These are phyloP conservation scores for Tricholoma saponaceum DNA, from an alignment of 768 basidiomycete species.

Conservation along the genomic window DNA sequence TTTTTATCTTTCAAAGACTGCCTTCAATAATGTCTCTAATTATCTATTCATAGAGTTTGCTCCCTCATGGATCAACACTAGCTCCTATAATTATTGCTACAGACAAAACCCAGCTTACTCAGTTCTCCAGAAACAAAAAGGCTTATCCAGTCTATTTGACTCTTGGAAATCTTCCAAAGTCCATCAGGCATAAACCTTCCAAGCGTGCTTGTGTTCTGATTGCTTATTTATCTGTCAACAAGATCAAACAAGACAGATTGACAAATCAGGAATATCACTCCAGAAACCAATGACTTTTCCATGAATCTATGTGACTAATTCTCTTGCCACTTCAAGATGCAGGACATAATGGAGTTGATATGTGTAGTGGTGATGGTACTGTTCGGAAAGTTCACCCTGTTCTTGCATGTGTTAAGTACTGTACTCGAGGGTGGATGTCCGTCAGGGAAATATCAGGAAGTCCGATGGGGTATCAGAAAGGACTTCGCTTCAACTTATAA, in stretches of 20 bases:
- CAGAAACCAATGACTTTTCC: no score
- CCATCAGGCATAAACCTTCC: constrained; percentile 18
- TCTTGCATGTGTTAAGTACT: background rate
- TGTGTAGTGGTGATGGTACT: no score
- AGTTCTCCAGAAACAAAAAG: constrained; percentile 32
- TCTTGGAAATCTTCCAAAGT: constrained; percentile 41
- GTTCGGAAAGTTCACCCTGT: no score
- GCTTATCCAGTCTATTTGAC: constrained; percentile 47
- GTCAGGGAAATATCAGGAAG: no score
- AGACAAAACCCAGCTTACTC: constrained; percentile 42
- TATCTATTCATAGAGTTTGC: constrained; percentile 2
- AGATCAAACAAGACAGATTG: constrained; percentile 11
- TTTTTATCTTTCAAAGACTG: background rate
- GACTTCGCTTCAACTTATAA: no score
- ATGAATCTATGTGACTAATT: no score
- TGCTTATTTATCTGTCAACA: constrained; percentile 1
- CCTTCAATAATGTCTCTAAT: background rate
- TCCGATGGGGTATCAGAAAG: no score
- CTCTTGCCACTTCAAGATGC: no score
- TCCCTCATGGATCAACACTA: constrained; percentile 24
- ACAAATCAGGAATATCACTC: no score
- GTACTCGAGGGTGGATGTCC: no score
- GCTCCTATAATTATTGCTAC: constrained; percentile 41
- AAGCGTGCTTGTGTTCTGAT: background rate
- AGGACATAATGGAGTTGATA: no score